These are phyloP conservation scores for Parachaetomium inaequale DNA, from an alignment of 495 filamentous ascomycete genomes.

Conservation along the genomic window DNA sequence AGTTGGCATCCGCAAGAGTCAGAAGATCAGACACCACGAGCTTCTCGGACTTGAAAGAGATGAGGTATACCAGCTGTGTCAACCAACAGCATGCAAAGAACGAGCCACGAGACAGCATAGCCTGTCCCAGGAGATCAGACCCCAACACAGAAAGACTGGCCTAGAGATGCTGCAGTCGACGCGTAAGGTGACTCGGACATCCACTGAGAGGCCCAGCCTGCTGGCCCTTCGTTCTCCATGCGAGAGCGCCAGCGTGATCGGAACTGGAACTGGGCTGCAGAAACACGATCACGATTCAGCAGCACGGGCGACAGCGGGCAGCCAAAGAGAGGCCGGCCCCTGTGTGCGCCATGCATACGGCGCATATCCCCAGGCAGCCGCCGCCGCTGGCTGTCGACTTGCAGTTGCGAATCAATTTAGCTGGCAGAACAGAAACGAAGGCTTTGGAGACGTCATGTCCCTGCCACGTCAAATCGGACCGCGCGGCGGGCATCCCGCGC, in stretches of 20 bases:
- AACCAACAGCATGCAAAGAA: background rate
- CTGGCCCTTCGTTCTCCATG: background rate
- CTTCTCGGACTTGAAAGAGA: background rate
- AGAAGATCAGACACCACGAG: background rate
- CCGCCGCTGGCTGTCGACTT: background rate
- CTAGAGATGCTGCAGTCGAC: background rate
- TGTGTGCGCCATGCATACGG: constrained; percentile 4
- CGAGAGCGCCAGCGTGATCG: background rate
- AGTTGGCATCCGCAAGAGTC: background rate
- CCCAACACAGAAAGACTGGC: background rate
- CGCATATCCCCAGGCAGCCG: background rate
- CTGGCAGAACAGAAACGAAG: background rate
- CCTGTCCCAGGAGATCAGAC: background rate
- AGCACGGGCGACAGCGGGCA: background rate
- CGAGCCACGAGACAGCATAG: background rate
- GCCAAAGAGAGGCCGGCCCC: background rate
- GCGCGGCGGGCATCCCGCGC: constrained; percentile 1
- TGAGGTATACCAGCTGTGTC: background rate
- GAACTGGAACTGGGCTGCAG: background rate
- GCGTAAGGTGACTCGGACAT: background rate
- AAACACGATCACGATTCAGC: constrained; percentile 6
- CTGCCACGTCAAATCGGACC: constrained; percentile 1
- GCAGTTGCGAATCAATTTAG: background rate
- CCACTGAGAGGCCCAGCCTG: background rate
- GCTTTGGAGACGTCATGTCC: background rate